A percentile compares a stretch with the other conserved stretches of the same genome.
Conservation (phyloP, 305 asterid genomes). For the Ilex paraguariensis region DNA sequence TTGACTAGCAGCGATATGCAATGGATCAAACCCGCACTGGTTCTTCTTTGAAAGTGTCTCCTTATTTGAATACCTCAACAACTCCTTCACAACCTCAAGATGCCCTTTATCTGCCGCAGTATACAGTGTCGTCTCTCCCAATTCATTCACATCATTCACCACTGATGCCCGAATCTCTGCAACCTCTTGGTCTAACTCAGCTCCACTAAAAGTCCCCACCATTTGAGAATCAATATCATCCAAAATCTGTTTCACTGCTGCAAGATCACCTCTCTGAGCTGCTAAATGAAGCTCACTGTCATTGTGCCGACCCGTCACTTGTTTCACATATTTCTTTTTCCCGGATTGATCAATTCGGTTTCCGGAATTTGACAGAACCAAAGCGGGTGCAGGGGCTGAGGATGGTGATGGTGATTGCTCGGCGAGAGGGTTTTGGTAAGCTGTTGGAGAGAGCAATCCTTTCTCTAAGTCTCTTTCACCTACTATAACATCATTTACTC, state of each 20-base stretch:
- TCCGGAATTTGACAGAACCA: slow-evolving; percentile 4
- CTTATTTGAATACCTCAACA: slow-evolving; percentile 41
- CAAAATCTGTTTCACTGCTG: slow-evolving; percentile 11
- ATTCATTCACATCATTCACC: slow-evolving; percentile 50
- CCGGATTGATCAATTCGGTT: slow-evolving; percentile 5
- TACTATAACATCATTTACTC: background rate
- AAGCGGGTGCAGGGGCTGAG: slow-evolving; percentile 4
- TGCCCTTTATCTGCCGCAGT: slow-evolving; percentile 61
- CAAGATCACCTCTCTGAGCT: slow-evolving; percentile 11
- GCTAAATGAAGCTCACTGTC: slow-evolving; percentile 16
- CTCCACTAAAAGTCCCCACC: slow-evolving; percentile 26
- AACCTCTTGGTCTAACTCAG: slow-evolving; percentile 46
- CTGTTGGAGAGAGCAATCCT: background rate
- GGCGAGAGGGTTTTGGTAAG: background rate
- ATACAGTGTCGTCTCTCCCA: slow-evolving; percentile 52
- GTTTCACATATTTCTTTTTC: slow-evolving; percentile 13
- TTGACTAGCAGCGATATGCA: slow-evolving; percentile 55
- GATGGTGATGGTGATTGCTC: slow-evolving; percentile 8
- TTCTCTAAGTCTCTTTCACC: background rate
- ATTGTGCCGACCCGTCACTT: slow-evolving; percentile 12
- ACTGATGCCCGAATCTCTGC: slow-evolving; percentile 57
- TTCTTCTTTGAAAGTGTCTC: slow-evolving; percentile 52
- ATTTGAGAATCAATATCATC: slow-evolving; percentile 13
- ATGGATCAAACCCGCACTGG: slow-evolving; percentile 48
- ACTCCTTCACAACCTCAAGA: slow-evolving; percentile 54